These are phyloP conservation scores for Dimocarpus longan DNA, from an alignment of 345 rosid genomes.

Conservation along the genomic window DNA sequence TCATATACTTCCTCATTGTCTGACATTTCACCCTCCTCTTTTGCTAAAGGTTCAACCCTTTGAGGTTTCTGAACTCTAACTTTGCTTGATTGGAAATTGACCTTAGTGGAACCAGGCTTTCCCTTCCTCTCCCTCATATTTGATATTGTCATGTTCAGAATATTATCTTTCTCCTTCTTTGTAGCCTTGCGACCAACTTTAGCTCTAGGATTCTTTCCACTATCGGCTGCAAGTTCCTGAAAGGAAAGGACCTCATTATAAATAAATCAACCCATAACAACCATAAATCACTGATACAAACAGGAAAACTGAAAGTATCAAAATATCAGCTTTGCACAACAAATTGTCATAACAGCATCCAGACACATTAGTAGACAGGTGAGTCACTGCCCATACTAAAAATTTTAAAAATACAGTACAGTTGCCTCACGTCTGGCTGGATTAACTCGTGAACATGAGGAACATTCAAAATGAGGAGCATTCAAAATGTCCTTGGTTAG, in stretches of 20 bases:
- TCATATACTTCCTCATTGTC: conserved; percentile 91
- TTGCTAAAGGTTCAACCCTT: conserved; percentile 69
- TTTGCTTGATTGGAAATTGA: conserved; percentile 40
- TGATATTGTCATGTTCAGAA: conserved; percentile 43
- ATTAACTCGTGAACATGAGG: neutral
- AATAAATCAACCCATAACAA: conserved; percentile 14
- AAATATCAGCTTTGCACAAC: neutral
- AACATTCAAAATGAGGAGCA: neutral
- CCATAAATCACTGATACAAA: neutral
- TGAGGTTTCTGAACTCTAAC: conserved; percentile 63
- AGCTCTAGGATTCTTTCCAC: conserved; percentile 66
- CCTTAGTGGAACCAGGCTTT: conserved; percentile 48
- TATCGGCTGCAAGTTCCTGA: conserved; percentile 84
- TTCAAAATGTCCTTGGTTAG: neutral
- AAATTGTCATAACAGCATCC: neutral
- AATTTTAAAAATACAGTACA: neutral
- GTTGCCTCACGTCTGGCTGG: neutral
- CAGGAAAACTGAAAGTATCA: neutral
- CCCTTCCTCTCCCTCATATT: conserved; percentile 58
- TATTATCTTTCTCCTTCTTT: conserved; percentile 65
- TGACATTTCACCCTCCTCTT: conserved; percentile 99
- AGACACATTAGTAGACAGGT: neutral
- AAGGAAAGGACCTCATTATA: conserved; percentile 14
- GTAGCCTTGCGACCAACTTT: conserved; percentile 71
- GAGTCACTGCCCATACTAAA: neutral